Evolutionary conservation across 176 grass and related monocot genomes (phyloP).

Genomic region (Pontederia paniculata): DNA sequence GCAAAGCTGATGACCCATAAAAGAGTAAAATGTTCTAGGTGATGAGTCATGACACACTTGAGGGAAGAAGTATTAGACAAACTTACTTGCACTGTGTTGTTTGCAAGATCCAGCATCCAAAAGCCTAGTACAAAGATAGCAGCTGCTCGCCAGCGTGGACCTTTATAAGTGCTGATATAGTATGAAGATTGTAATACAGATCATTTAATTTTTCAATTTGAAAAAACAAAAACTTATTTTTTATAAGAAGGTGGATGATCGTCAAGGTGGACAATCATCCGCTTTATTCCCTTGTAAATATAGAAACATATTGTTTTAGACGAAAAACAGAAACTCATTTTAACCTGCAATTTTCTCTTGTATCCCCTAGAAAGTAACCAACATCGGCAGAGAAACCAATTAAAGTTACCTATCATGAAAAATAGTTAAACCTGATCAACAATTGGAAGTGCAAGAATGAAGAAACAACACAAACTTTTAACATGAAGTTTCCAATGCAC

Average conservation of each 20-base stretch:
- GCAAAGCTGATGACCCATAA: too few relatives aligned
- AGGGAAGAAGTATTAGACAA: slow-evolving; percentile 14
- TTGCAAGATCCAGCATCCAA: slow-evolving; percentile 98
- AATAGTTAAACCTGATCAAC: slow-evolving; percentile 2
- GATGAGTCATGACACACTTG: not conserved
- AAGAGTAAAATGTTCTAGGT: not conserved
- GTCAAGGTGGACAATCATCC: too few relatives aligned
- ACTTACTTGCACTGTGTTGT: slow-evolving; percentile 96
- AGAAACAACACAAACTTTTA: not conserved
- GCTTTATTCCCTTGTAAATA: not conserved
- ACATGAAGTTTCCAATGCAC: slow-evolving; percentile 29
- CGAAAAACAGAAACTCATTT: not conserved
- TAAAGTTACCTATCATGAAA: slow-evolving; percentile 66
- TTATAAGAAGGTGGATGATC: too few relatives aligned
- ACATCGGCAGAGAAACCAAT: slow-evolving; percentile 99
- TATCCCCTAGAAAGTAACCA: slow-evolving; percentile 87
- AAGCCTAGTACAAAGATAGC: slow-evolving; percentile 81
- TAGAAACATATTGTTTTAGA: too few relatives aligned
- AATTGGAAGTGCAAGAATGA: slow-evolving; percentile 28
- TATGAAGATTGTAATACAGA: slow-evolving; percentile 10
- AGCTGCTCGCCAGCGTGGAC: slow-evolving; percentile 71
- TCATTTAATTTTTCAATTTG: not conserved
- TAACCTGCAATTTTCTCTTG: slow-evolving; percentile 82
- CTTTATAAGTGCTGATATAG: slow-evolving; percentile 62
- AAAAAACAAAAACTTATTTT: not conserved